Base-by-base conservation (phyloP, 2,329 filamentous ascomycete genomes). In the Zelopaecilomyces penicillatus region DNA sequence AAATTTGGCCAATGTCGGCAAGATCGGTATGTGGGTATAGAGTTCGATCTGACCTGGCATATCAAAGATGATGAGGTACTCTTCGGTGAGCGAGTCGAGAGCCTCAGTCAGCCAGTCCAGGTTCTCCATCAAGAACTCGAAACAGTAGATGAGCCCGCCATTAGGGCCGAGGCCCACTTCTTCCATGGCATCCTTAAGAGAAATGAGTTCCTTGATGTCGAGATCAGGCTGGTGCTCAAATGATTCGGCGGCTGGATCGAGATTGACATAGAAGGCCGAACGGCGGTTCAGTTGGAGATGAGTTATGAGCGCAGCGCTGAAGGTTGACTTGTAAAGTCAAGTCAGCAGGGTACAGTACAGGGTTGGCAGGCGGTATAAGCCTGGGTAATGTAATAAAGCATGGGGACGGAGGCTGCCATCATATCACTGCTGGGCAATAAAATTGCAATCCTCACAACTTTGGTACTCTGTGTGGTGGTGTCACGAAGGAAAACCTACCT, bases 21-120 rank as follows among this genome's bases (percentile, higher is more conserved):
- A 73, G 53, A 98, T 85, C 34, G 93, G 93, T 31, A 97, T 86
- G 63, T 98, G 93, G 3, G 91, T 97, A 69, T 97, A 98, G 10
- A 98, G 80, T 69, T 98, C 93, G 65, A 98, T 97, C 70, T 98
- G 93, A 46, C 93, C 93, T 0, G 93, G 93, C 86, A 97, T 96
- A 68, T 98, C 93, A 68, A 98, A 89, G 51, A 98, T 86, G 65
- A 97, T 95, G 51, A 98, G 78, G 65, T 95, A 96, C 58, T 97
- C 93, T 57, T 98, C 93, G 7, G 87, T 91, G 45, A 95, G 73
- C 36, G 82, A 78, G 56, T 95, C 88, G 45, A 96, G 80, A 12
- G 85, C 82, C 51, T 94, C 85, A 39, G 85, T 87, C 41, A 96
- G 71, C 67, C 93, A 96, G 67, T 95, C 89, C 51, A 95, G 81